Evolutionary conservation across 495 filamentous ascomycete species (phyloP).

Genomic region (Hypoxylon fuscum): DNA sequence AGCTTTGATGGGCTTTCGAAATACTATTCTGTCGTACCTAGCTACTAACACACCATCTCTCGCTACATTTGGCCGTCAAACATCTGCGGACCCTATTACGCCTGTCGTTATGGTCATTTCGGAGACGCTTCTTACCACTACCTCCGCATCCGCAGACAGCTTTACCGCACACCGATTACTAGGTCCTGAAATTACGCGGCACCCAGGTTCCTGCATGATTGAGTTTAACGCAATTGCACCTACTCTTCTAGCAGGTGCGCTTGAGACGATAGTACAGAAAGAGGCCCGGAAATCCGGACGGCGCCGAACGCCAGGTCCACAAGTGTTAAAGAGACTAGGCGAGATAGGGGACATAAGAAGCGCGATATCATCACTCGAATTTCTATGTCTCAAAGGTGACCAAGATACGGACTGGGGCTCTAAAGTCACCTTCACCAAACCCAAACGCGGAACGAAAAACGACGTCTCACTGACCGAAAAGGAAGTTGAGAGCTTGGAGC

Average conservation of each 20-base stretch:
- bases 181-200: constrained; percentile 81
- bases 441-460: constrained; percentile 65
- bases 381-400: constrained; percentile 82
- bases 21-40: constrained; percentile 77
- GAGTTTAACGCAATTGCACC: constrained; percentile 93
- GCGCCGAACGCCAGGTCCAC: constrained; percentile 71
- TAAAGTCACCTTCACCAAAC: constrained; percentile 67
- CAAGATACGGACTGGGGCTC: constrained; percentile 72
- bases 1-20: constrained; percentile 75
- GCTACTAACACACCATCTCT: constrained; percentile 64
- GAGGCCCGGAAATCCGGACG: constrained; percentile 77
- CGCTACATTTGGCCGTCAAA: constrained; percentile 43
- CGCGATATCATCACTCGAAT: constrained; percentile 88
- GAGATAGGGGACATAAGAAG: constrained; percentile 92
- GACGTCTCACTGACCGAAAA: constrained; percentile 69
- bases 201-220: constrained; percentile 77
- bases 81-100: constrained; percentile 56
- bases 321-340: constrained; percentile 76
- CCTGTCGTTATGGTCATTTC: constrained; percentile 91
- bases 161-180: constrained; percentile 90
- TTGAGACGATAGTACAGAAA: constrained; percentile 80
- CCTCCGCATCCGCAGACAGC: constrained; percentile 79
- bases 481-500: constrained; percentile 74
- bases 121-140: constrained; percentile 81
- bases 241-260: constrained; percentile 83